A percentile compares a stretch with the other conserved stretches of the same genome.
Evolutionary conservation across 179 eudicot species (phyloP).

Genomic region (Nepenthes alata): DNA sequence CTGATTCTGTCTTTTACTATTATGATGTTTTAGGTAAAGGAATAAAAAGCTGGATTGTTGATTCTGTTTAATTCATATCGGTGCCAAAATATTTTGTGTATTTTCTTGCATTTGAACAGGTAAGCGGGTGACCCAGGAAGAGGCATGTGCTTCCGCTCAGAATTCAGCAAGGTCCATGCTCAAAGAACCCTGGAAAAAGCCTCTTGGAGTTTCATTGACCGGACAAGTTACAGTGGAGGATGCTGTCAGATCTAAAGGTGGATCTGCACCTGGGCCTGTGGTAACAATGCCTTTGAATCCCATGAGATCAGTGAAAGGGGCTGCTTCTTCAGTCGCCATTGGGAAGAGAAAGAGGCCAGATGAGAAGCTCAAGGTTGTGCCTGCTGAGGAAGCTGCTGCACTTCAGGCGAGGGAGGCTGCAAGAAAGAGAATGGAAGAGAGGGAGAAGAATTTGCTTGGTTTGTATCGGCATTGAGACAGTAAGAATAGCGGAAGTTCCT

Average conservation of each 20-base stretch:
- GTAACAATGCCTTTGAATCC: slow-evolving; percentile 53
- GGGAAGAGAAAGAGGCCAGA: slow-evolving; percentile 64
- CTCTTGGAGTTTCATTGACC: slow-evolving; percentile 8
- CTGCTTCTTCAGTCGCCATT: slow-evolving; percentile 53
- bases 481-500: not conserved
- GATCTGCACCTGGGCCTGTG: slow-evolving; percentile 45
- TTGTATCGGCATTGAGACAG: slow-evolving; percentile 47
- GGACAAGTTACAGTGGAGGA: slow-evolving; percentile 21
- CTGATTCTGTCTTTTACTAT: slow-evolving; percentile 87
- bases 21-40: slow-evolving; percentile 68
- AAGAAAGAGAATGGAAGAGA: slow-evolving; percentile 74
- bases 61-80: not conserved
- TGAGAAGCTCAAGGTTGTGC: slow-evolving; percentile 48
- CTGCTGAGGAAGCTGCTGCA: slow-evolving; percentile 80
- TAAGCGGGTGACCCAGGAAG: slow-evolving; percentile 89
- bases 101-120: slow-evolving; percentile 34
- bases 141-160: slow-evolving; percentile 58
- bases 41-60: not conserved
- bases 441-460: slow-evolving; percentile 76
- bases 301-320: slow-evolving; percentile 54
- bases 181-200: slow-evolving; percentile 41
- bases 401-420: slow-evolving; percentile 95
- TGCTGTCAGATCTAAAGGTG: slow-evolving; percentile 18
- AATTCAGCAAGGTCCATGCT: slow-evolving; percentile 27
- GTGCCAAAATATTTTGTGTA: not conserved